Percentiles rank a stretch among this genome's conserved stretches.
phyloP scores from a whole-genome alignment of 2,329 filamentous ascomycete genomes.

The Cadophora sp. region DNA sequence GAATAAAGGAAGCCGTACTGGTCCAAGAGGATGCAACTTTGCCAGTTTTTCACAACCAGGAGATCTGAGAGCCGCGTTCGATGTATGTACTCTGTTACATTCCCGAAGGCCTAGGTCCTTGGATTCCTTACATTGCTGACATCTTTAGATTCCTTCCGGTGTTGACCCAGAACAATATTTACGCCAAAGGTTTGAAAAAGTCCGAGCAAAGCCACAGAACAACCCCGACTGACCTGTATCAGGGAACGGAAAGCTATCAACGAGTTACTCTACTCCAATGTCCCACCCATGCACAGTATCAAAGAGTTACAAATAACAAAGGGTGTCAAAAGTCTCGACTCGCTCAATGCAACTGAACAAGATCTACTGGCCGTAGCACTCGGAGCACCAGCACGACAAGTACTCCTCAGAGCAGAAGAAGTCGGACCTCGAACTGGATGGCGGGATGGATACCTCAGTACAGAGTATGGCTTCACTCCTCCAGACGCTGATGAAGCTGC shows the following conservation, averaged over 20 bases:
- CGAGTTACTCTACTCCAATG: slow-evolving; percentile 38
- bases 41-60: no score
- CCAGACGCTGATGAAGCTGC: slow-evolving; percentile 32
- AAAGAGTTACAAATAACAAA: slow-evolving; percentile 45
- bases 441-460: slow-evolving; percentile 59
- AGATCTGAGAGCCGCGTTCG: no score
- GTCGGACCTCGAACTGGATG: slow-evolving; percentile 59
- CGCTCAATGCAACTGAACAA: slow-evolving; percentile 45
- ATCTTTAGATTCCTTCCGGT: slow-evolving; percentile 50
- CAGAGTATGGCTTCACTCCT: slow-evolving; percentile 59
- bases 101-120: no score
- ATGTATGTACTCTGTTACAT: no score
- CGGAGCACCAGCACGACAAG: slow-evolving; percentile 60
- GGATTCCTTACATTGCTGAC: slow-evolving; percentile 26
- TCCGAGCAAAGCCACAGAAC: neutral
- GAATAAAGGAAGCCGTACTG: slow-evolving; percentile 27
- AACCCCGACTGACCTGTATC: slow-evolving; percentile 26
- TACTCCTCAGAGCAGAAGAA: slow-evolving; percentile 59
- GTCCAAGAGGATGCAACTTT: no score
- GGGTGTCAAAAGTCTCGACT: no score
- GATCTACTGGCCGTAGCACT: slow-evolving; percentile 59
- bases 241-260: slow-evolving; percentile 51
- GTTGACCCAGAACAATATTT: slow-evolving; percentile 56
- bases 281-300: slow-evolving; percentile 46
- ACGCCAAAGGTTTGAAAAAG: slow-evolving; percentile 48